Evolutionary conservation across 345 rosid species (phyloP).

Genomic region (Punica granatum): DNA sequence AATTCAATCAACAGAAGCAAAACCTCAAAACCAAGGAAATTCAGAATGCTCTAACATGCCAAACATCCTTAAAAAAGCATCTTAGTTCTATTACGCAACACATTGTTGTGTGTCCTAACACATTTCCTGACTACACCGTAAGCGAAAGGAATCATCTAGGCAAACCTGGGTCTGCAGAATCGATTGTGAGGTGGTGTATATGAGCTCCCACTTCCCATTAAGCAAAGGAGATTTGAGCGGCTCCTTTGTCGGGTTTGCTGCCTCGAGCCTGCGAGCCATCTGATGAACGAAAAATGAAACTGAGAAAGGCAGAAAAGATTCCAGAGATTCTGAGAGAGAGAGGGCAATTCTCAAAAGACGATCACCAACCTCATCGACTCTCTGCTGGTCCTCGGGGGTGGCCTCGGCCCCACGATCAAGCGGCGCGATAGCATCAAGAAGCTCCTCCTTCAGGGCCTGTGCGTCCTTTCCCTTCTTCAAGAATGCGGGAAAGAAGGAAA

Average conservation of each 20-base stretch:
- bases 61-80: neutral
- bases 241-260: constrained; percentile 62
- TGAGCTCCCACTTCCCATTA: constrained; percentile 92
- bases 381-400: constrained; percentile 65
- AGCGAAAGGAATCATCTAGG: neutral
- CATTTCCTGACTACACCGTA: neutral
- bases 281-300: constrained; percentile 16
- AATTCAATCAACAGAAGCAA: constrained; percentile 11
- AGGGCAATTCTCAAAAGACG: neutral
- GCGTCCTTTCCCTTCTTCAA: constrained; percentile 52
- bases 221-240: constrained; percentile 68
- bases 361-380: constrained; percentile 51
- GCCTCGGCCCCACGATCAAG: constrained; percentile 82
- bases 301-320: neutral
- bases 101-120: no score
- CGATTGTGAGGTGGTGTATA: constrained; percentile 79
- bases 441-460: constrained; percentile 56
- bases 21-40: neutral
- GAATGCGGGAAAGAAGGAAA: constrained; percentile 78
- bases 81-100: no score
- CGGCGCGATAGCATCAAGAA: constrained; percentile 59
- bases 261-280: constrained; percentile 80
- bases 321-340: no score
- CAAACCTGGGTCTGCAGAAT: constrained; percentile 71
- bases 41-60: neutral